Evolutionary conservation across 164 flowering plant species (phyloP), one percentile per base, ranked within the genome.

Genomic region (Chimonanthus salicifolius): DNA sequence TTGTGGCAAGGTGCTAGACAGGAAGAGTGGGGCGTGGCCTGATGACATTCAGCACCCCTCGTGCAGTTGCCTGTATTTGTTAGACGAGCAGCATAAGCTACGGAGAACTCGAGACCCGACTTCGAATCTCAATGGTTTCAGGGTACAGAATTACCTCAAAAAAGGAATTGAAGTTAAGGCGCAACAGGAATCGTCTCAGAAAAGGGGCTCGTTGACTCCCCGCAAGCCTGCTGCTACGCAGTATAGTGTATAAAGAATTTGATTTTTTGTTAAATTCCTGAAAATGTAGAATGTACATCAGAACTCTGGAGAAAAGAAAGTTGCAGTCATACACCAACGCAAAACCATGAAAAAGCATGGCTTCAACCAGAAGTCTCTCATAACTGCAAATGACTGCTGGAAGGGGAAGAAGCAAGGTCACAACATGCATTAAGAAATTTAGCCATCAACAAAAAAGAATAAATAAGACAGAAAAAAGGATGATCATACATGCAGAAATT

Each of bases 211-310:
- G 83, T 78, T 96, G 99, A 79, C 97, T 93, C 74, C 99, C 99
- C 15, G 92, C 99, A 72, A 95, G 92, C 80, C 94, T 88, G 87
- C 94, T 94, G 74, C 97, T 96, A 1, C 99, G 89, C 72, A 93
- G 78, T 86, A 95, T 95, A 2, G 99, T 96, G 79, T 96, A 96
- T 49, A 94, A 74, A n/a, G 98, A 93, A 76, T 94, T 94, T 65
- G 99, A 96, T 80, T 96, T 96, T 84, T 96, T 92, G 87, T 89
- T 89, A 71, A 93, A 94, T 80, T 96, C 99, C 99, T 95, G 87
- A 78, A 75, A 69, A 13, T 3, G 63, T 54, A 51, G 49, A 7
- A 18, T n/a, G 49, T 7, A 62, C 44, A 64, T 60, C 20, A 49
- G 11, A 49, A 62, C 13, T 46, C n/a, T 13, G 49, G 15, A 21